Evolutionary conservation across 768 basidiomycete species (phyloP).

Genomic region (Chalciporus pseudorubinellus): DNA sequence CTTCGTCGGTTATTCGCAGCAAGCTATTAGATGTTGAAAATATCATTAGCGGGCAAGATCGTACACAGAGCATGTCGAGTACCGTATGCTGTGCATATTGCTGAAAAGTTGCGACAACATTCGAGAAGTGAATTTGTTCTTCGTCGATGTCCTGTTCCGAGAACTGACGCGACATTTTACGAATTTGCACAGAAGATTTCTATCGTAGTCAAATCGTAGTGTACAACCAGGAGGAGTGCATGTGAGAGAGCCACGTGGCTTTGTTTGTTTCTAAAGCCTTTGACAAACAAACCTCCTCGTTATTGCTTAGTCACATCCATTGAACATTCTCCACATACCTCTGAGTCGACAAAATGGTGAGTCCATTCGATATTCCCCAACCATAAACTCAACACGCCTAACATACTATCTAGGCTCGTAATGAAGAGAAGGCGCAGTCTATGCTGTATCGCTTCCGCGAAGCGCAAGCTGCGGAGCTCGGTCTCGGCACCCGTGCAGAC

Average conservation of each 20-base stretch:
- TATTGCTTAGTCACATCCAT: neutral
- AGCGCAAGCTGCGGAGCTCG: conserved; percentile 93
- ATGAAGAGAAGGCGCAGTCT: conserved; percentile 97
- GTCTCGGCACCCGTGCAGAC: conserved; percentile 80
- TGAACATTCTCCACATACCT: neutral
- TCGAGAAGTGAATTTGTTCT: conserved; percentile 71
- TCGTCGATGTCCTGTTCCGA: conserved; percentile 40
- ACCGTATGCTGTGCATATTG: conserved; percentile 72
- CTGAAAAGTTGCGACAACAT: conserved; percentile 72
- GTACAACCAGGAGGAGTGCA: neutral
- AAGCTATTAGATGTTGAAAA: conserved; percentile 35
- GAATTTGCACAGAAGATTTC: neutral
- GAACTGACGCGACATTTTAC: conserved; percentile 27
- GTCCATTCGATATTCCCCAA: neutral
- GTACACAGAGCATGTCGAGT: conserved; percentile 8
- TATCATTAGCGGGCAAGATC: neutral
- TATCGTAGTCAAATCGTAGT: neutral
- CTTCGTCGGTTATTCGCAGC: conserved; percentile 64
- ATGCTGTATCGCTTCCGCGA: conserved; percentile 96
- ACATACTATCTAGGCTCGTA: conserved; percentile 65
- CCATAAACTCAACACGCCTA: neutral
- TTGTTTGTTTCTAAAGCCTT: conserved; percentile 28
- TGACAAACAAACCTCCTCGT: conserved; percentile 25
- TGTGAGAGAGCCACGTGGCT: conserved; percentile 18
- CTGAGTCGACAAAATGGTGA: conserved; percentile 16